These are phyloP conservation scores for Emmonsia crescens DNA, from an alignment of 2,329 filamentous ascomycete species.

Conservation along the genomic window DNA sequence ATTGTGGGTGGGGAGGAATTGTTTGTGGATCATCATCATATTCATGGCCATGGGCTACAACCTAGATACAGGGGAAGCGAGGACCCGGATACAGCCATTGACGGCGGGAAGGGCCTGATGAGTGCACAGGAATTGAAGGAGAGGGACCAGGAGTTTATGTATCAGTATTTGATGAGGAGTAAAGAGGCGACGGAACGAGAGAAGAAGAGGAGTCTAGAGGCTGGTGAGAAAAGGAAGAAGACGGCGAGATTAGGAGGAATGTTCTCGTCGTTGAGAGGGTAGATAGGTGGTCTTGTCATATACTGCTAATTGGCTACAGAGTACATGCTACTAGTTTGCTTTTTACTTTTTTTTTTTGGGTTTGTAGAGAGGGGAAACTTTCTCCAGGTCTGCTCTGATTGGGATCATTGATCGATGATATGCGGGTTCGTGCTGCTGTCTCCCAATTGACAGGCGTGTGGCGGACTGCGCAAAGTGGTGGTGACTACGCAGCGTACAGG, in stretches of 20 bases:
- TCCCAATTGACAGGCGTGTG: neutral
- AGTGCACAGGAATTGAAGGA: conserved; percentile 8
- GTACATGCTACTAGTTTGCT: neutral
- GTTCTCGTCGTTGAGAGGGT: conserved; percentile 1
- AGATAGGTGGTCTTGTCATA: neutral
- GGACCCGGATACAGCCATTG: conserved; percentile 10
- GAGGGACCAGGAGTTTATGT: conserved; percentile 10
- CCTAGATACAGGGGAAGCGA: conserved; percentile 7
- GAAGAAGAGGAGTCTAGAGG: conserved; percentile 2
- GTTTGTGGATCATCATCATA: neutral
- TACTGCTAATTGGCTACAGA: no score
- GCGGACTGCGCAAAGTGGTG: neutral
- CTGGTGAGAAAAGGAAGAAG: conserved; percentile 4
- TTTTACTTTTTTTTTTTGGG: neutral
- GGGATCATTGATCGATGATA: neutral
- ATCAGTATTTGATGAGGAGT: conserved; percentile 8
- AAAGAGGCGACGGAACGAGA: conserved; percentile 7
- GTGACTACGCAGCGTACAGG: no score
- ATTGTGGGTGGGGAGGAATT: neutral
- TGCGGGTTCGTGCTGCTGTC: neutral
- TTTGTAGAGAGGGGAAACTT: no score
- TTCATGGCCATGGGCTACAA: neutral
- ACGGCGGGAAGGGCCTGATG: conserved; percentile 12
- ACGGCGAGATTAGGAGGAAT: conserved; percentile 3
- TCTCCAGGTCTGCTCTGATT: neutral